These are phyloP conservation scores for Papiliotrema laurentii DNA, from an alignment of 1,284 basidiomycete species.

Conservation along the genomic window DNA sequence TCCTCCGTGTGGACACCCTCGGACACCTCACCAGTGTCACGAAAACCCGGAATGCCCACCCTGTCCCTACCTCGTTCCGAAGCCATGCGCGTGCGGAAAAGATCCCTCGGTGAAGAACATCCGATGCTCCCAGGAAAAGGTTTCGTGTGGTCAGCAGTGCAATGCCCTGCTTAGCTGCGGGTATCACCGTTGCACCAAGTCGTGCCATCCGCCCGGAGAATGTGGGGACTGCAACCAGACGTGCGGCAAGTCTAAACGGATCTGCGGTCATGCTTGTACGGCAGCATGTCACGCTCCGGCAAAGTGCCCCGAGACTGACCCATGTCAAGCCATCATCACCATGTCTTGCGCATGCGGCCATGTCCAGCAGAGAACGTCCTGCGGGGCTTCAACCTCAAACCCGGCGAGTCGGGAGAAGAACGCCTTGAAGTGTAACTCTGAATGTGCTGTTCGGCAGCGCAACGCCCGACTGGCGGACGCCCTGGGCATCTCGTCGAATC, in stretches of 20 bases:
- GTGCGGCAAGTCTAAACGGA: constrained; percentile 76
- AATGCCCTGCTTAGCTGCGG: constrained; percentile 74
- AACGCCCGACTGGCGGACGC: constrained; percentile 83
- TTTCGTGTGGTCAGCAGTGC: constrained; percentile 75
- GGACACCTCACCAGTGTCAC: constrained; percentile 73
- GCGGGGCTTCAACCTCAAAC: constrained; percentile 58
- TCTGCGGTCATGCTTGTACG: constrained; percentile 73
- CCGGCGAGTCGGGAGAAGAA: constrained; percentile 49
- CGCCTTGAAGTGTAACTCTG: constrained; percentile 67
- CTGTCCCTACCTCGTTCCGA: constrained; percentile 71
- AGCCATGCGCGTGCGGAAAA: constrained; percentile 83
- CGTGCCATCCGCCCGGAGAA: constrained; percentile 66
- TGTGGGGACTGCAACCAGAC: constrained; percentile 70
- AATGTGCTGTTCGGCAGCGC: constrained; percentile 74
- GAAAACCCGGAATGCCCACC: constrained; percentile 68
- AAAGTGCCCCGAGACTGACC: constrained; percentile 68
- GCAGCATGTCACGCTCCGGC: constrained; percentile 78
- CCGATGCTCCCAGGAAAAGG: constrained; percentile 68
- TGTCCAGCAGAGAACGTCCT: constrained; percentile 64
- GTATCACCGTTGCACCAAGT: constrained; percentile 73
- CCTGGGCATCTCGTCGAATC: constrained; percentile 60
- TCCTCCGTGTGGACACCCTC: constrained; percentile 74
- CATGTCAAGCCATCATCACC: constrained; percentile 61
- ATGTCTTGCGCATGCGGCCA: constrained; percentile 76
- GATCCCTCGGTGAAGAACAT: constrained; percentile 54